These are phyloP conservation scores for Botrytis fabae DNA, from an alignment of 2,329 filamentous ascomycete species.

Conservation along the genomic window DNA sequence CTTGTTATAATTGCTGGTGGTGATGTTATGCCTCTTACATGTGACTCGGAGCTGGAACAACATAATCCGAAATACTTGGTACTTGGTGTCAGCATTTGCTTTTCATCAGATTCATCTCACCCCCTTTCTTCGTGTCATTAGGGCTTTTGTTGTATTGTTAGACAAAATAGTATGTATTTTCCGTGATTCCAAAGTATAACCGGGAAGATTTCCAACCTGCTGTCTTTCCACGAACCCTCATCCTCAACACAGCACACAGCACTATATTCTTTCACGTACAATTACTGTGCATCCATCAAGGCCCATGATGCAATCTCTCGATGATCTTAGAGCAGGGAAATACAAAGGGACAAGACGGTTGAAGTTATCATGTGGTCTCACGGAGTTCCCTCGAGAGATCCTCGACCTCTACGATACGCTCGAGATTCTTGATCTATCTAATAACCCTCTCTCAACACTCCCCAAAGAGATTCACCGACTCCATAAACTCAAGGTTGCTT, in stretches of 20 bases:
- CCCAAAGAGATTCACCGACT: conserved; percentile 45
- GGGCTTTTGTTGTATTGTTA: background rate
- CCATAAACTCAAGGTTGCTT: conserved; percentile 48
- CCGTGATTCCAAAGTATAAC: background rate
- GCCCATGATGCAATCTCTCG: conserved; percentile 31
- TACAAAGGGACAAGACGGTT: conserved; percentile 36
- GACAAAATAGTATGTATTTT: background rate
- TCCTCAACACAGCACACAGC: background rate
- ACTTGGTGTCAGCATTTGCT: background rate
- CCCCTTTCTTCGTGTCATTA: conserved; percentile 5
- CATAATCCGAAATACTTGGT: conserved; percentile 4
- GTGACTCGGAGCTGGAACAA: conserved; percentile 18
- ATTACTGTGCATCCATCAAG: background rate
- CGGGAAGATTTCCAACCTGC: background rate
- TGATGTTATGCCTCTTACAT: background rate
- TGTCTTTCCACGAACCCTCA: background rate
- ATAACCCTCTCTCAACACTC: conserved; percentile 45
- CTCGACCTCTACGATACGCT: conserved; percentile 46
- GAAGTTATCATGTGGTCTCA: conserved; percentile 35
- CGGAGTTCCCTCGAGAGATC: conserved; percentile 45
- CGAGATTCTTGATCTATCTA: conserved; percentile 51
- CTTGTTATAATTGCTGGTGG: background rate
- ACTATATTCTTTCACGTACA: background rate
- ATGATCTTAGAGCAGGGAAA: conserved; percentile 32
- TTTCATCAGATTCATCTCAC: background rate